Percentiles rank a stretch among this genome's conserved stretches.
Conservation (phyloP, 2,329 filamentous ascomycete species). For the Claviceps sp. region DNA sequence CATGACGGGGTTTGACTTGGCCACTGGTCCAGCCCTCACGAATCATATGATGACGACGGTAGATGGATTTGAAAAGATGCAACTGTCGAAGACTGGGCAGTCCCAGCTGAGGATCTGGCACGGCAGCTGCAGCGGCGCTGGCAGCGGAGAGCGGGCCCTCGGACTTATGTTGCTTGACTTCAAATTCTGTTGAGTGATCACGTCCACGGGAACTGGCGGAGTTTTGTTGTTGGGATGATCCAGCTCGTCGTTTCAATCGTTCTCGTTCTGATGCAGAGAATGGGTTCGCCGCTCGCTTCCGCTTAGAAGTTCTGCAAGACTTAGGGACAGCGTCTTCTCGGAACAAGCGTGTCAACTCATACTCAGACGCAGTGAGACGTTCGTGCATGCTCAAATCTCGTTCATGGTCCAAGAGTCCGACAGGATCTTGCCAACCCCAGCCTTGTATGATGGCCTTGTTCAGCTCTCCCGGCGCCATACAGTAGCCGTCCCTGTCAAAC, state of each 20-base stretch:
- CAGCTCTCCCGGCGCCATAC: constrained; percentile 67
- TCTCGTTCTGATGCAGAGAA: constrained; percentile 35
- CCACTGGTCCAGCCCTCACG: constrained; percentile 85
- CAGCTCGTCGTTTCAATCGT: constrained; percentile 39
- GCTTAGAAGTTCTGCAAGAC: constrained; percentile 35
- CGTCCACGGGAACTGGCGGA: constrained; percentile 20
- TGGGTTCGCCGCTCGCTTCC: constrained; percentile 37
- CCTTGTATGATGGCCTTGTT: constrained; percentile 77
- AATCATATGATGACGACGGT: constrained; percentile 84
- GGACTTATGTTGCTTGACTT: constrained; percentile 40
- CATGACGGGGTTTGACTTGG: constrained; percentile 70
- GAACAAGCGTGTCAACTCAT: constrained; percentile 30
- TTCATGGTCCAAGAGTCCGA: constrained; percentile 62
- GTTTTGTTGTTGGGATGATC: constrained; percentile 26
- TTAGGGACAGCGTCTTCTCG: constrained; percentile 30
- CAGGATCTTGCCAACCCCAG: constrained; percentile 94
- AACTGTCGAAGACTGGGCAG: constrained; percentile 66
- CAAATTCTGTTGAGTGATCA: constrained; percentile 25
- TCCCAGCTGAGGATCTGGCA: constrained; percentile 71
- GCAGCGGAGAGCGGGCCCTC: constrained; percentile 82
- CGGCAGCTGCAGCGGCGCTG: constrained; percentile 66
- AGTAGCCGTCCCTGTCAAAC: constrained; percentile 72
- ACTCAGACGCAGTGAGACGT: constrained; percentile 38
- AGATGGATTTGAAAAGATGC: constrained; percentile 92
- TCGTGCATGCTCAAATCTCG: constrained; percentile 56